Evolutionary conservation across 345 rosid genomes (phyloP).

Genomic region (Cardamine resedifolia): DNA sequence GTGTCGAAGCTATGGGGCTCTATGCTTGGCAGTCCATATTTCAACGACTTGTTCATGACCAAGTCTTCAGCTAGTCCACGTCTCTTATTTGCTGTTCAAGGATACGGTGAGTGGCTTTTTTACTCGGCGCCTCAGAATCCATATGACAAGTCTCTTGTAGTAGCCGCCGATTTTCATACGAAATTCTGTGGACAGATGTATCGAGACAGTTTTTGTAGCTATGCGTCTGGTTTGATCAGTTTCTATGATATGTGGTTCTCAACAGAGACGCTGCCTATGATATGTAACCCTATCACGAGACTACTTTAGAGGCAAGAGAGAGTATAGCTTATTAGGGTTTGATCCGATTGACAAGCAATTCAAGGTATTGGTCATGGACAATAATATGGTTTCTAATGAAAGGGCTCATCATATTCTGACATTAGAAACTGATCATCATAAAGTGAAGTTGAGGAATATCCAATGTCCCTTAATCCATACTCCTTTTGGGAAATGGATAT

Average conservation of each 20-base stretch:
- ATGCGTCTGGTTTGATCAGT: background rate
- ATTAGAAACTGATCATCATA: too few species aligned
- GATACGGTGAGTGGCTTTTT: background rate
- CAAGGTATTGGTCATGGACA: background rate
- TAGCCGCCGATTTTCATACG: background rate
- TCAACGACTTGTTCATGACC: background rate
- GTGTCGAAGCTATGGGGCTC: background rate
- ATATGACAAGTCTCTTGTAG: background rate
- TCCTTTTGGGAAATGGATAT: too few species aligned
- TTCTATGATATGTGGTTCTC: background rate
- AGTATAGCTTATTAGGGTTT: background rate
- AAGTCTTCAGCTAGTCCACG: background rate
- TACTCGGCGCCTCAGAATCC: background rate
- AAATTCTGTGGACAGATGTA: background rate
- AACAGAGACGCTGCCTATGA: too few species aligned
- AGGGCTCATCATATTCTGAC: too few species aligned
- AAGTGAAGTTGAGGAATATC: too few species aligned
- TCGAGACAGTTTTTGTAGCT: too few species aligned
- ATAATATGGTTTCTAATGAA: too few species aligned
- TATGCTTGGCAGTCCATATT: background rate
- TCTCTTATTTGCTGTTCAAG: background rate
- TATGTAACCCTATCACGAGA: too few species aligned
- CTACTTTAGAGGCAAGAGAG: too few species aligned
- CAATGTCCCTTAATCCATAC: too few species aligned
- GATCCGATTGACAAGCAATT: background rate